Evolutionary conservation across 2,329 filamentous ascomycete genomes (phyloP), one percentile per base, ranked within the genome.

Genomic region (Fusarium domesticum): DNA sequence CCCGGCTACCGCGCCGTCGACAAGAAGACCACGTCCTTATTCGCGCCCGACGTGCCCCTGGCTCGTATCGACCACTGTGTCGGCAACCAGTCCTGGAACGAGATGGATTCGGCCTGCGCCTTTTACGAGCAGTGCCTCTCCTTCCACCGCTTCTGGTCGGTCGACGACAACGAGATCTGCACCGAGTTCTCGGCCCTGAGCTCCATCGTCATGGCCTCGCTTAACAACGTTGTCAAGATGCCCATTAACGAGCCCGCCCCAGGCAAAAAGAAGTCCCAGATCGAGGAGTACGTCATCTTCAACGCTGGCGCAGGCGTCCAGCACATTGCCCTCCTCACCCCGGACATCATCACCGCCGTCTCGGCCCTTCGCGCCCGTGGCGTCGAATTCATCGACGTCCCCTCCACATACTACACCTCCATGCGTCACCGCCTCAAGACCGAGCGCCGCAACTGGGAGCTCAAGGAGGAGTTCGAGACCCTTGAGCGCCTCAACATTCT

Each of bases 71-170:
- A 97, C 71, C 92, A 97, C 76, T 96, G 92, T 69, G 92, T 97
- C 58, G 92, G 92, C 55, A 96, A 97, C 75, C 91, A 96, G 74
- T 86, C 89, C 69, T 96, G 92, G 92, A 77, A 90, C 68, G 84
- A 91, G 67, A 95, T 97, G 81, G 73, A 74, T 47, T 74, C 74
- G 11, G 80, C 80, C 28, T 83, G 79, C 63, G 75, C 70, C 44
- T 83, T 87, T 68, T 97, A 96, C 73, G 91, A 96, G 72, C 81
- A 84, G 51, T 87, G 85, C 51, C 85, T 96, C 19, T 86, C 85
- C 42, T 96, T 96, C 80, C 90, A 96, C 74, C 88, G 91, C 56
- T 96, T 96, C 83, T 96, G 92, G 92, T 89, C 84, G 42, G 91
- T 96, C 46, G 92, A 96, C 67, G 92, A 96, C 75, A 86, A 82